Evolutionary conservation across 2,329 filamentous ascomycete genomes (phyloP).

Genomic region (Diaporthe sp.): DNA sequence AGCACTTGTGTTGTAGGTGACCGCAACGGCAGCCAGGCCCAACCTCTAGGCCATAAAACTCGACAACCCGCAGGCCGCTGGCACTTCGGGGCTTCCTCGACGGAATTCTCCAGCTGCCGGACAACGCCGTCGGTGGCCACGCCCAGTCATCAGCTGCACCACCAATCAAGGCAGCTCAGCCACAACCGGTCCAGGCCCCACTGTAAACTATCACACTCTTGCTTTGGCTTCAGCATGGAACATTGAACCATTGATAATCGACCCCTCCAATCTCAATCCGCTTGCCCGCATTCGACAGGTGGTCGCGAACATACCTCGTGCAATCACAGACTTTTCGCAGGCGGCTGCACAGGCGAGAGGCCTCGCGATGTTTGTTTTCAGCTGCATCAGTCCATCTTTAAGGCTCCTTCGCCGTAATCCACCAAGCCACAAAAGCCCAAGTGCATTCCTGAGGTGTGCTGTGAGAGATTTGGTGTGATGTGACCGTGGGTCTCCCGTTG

Average conservation of each 20-base stretch:
- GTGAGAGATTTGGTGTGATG: background rate
- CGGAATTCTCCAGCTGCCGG: constrained; percentile 8
- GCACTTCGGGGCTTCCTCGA: background rate
- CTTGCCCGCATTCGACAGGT: constrained; percentile 31
- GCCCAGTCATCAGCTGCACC: background rate
- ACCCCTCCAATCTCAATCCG: constrained; percentile 28
- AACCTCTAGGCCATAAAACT: background rate
- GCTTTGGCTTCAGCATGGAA: constrained; percentile 9
- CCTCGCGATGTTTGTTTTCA: constrained; percentile 28
- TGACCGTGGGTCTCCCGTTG: background rate
- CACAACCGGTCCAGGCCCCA: constrained; percentile 17
- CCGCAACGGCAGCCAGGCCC: constrained; percentile 13
- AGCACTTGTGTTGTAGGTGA: background rate
- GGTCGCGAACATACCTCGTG: constrained; percentile 3
- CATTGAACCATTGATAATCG: constrained; percentile 5
- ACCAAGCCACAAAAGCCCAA: background rate
- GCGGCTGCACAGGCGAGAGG: background rate
- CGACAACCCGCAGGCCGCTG: constrained; percentile 4
- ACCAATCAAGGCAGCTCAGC: constrained; percentile 23
- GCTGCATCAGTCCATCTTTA: background rate
- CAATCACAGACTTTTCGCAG: constrained; percentile 6
- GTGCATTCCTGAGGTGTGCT: constrained; percentile 6
- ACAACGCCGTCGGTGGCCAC: constrained; percentile 15
- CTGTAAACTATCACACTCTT: constrained; percentile 16
- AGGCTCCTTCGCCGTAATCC: background rate